A percentile compares a stretch with the other conserved stretches of the same genome.
Evolutionary conservation across 1,139 yeast genomes (phyloP).

Genomic region (Blastobotrys indianensis): DNA sequence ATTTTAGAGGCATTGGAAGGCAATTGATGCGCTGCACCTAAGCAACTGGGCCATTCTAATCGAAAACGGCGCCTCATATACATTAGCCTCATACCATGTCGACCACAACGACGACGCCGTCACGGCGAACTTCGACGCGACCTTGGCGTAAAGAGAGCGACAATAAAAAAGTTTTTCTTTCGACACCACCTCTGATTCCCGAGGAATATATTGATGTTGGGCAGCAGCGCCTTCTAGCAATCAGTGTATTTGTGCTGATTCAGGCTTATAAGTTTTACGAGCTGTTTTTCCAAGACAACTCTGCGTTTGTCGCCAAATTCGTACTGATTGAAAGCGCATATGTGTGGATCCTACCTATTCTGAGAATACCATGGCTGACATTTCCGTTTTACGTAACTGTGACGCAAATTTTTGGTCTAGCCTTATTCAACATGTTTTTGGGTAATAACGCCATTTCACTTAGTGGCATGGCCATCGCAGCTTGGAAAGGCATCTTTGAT

Average conservation of each 20-base stretch:
- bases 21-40: too few relatives aligned
- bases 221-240: constrained; percentile 65
- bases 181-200: constrained; percentile 30
- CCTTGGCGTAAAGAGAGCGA: constrained; percentile 8
- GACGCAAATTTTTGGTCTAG: constrained; percentile 34
- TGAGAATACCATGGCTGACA: constrained; percentile 67
- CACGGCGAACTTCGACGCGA: constrained; percentile 7
- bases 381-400: constrained; percentile 41
- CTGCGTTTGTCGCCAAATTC: constrained; percentile 58
- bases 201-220: constrained; percentile 54
- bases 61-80: too few relatives aligned
- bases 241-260: constrained; percentile 61
- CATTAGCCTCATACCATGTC: too few relatives aligned
- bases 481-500: constrained; percentile 45
- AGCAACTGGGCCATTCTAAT: too few relatives aligned
- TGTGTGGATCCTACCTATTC: constrained; percentile 61
- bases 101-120: not conserved
- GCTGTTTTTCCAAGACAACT: constrained; percentile 39
- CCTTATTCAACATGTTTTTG: constrained; percentile 36
- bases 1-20: too few relatives aligned
- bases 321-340: constrained; percentile 65
- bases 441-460: constrained; percentile 42
- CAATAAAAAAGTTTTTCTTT: not conserved
- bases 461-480: constrained; percentile 41
- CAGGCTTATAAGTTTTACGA: constrained; percentile 84